Evolutionary conservation across 306 rosid genomes (phyloP).

Genomic region (Cucumis cinereus): DNA sequence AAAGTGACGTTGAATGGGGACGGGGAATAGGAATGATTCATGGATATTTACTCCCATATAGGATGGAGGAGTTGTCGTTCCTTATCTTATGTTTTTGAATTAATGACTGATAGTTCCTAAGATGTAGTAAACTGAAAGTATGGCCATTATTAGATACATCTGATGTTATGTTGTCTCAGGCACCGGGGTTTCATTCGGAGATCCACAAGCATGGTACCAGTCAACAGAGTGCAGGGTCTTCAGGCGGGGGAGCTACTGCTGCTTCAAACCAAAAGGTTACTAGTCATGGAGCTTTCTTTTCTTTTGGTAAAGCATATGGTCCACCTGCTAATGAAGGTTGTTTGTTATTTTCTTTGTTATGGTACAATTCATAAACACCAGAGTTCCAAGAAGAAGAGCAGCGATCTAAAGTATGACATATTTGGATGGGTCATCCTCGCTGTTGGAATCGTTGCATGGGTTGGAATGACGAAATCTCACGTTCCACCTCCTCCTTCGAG

Average conservation of each 20-base stretch:
- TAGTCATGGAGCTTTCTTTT: neutral
- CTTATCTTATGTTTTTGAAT: neutral
- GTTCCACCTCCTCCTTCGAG: slow-evolving; percentile 50
- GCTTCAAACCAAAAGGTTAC: slow-evolving; percentile 46
- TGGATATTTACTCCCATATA: neutral
- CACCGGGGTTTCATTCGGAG: slow-evolving; percentile 63
- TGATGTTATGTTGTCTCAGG: slow-evolving; percentile 23
- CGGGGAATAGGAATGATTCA: neutral
- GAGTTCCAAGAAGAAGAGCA: slow-evolving; percentile 49
- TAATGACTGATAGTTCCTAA: neutral
- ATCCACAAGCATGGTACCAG: slow-evolving; percentile 46
- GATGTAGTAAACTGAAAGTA: neutral
- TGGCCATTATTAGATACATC: neutral
- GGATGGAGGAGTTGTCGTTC: neutral
- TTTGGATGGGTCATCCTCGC: slow-evolving; percentile 81
- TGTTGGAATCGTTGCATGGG: slow-evolving; percentile 57
- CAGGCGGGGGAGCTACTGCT: slow-evolving; percentile 34
- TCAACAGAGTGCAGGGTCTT: slow-evolving; percentile 32
- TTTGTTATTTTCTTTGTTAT: neutral
- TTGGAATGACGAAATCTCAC: slow-evolving; percentile 61
- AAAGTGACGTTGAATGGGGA: neutral
- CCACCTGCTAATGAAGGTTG: neutral
- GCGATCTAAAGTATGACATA: slow-evolving; percentile 62
- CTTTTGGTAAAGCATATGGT: neutral
- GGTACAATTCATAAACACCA: slow-evolving; percentile 9